phyloP scores from a whole-genome alignment of 2,329 filamentous ascomycete genomes.

The Thielaviopsis euricoi region DNA sequence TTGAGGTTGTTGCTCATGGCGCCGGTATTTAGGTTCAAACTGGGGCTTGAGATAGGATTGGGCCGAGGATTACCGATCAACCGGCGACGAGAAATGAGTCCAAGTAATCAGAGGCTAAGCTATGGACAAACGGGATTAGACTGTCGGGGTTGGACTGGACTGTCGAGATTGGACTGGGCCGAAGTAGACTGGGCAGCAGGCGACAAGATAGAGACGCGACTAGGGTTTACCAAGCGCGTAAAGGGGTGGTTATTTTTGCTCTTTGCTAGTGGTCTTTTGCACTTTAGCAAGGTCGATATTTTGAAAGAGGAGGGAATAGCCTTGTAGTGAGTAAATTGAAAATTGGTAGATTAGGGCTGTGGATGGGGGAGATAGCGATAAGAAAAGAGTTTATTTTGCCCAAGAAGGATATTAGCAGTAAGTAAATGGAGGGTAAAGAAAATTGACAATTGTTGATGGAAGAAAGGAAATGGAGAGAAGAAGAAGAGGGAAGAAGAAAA shows the following conservation, averaged over 20 bases:
- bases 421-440: background rate
- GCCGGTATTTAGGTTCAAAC: background rate
- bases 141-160: too few species aligned
- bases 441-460: background rate
- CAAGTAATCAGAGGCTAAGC: too few species aligned
- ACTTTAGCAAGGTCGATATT: background rate
- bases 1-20: conserved; percentile 43
- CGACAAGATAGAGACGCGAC: too few species aligned
- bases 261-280: too few species aligned
- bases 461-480: background rate
- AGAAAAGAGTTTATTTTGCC: background rate
- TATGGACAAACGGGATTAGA: too few species aligned
- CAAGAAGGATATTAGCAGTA: background rate
- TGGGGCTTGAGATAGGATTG: background rate
- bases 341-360: background rate
- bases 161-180: too few species aligned
- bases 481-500: background rate
- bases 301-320: background rate
- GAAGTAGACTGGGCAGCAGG: too few species aligned
- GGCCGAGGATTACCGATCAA: background rate
- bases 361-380: background rate
- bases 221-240: too few species aligned
- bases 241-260: too few species aligned
- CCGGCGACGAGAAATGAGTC: background rate
- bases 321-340: background rate